phyloP scores from a whole-genome alignment of 768 basidiomycete genomes.

The Postia placenta region DNA sequence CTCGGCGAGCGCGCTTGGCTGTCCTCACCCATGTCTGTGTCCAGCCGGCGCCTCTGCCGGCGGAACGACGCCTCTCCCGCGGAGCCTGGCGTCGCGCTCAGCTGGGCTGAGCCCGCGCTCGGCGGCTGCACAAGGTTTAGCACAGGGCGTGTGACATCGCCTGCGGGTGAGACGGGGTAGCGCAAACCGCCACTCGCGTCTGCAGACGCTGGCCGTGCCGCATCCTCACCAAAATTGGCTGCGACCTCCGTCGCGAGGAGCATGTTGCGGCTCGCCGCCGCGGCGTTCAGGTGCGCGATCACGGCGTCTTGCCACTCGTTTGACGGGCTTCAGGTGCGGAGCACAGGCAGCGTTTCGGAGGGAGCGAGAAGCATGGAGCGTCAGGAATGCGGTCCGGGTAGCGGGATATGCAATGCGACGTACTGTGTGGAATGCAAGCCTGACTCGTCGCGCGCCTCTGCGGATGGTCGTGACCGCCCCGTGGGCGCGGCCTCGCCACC shows the following conservation, averaged over 20 bases:
- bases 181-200: neutral
- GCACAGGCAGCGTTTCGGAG: neutral
- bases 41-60: slow-evolving; percentile 47
- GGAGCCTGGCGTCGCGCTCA: neutral
- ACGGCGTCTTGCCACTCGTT: slow-evolving; percentile 83
- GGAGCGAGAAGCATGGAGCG: neutral
- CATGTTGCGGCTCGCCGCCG: slow-evolving; percentile 21
- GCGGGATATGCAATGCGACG: slow-evolving; percentile 21
- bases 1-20: slow-evolving; percentile 9
- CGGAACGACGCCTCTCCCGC: slow-evolving; percentile 29
- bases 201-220: slow-evolving; percentile 1
- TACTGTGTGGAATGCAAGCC: slow-evolving; percentile 53
- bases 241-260: slow-evolving; percentile 14
- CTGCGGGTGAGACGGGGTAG: slow-evolving; percentile 11
- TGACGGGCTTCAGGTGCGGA: slow-evolving; percentile 48
- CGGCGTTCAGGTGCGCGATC: slow-evolving; percentile 22
- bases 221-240: slow-evolving; percentile 1
- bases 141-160: slow-evolving; percentile 4
- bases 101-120: neutral
- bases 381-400: neutral
- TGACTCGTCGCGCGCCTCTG: slow-evolving; percentile 14
- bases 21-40: slow-evolving; percentile 20
- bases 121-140: slow-evolving; percentile 1
- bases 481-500: slow-evolving; percentile 28
- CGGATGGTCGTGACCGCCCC: slow-evolving; percentile 13